phyloP scores from a whole-genome alignment of 2,329 filamentous ascomycete genomes.

The Ophiostoma himal-ulmi region DNA sequence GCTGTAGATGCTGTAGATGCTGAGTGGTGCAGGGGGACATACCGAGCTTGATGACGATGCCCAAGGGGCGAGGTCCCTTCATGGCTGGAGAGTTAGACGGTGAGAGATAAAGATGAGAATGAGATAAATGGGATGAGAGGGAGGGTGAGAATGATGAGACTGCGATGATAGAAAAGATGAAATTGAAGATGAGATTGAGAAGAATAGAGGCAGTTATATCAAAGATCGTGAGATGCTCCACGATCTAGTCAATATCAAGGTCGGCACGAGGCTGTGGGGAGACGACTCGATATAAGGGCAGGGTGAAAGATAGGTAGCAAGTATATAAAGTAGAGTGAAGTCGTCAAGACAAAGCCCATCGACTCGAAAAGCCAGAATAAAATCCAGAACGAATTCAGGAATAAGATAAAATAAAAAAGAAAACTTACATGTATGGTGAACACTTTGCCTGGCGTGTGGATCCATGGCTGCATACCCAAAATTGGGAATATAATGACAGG shows the following conservation, averaged over 20 bases:
- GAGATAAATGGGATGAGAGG: background rate
- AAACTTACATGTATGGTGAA: conserved; percentile 20
- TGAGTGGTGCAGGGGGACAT: conserved; percentile 32
- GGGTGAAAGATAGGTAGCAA: background rate
- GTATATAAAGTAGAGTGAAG: background rate
- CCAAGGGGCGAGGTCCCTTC: conserved; percentile 61
- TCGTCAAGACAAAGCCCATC: no score
- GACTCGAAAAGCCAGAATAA: background rate
- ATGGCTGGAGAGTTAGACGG: conserved; percentile 44
- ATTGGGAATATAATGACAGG: background rate
- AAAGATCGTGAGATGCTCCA: background rate
- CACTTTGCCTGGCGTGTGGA: conserved; percentile 22
- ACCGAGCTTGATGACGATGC: conserved; percentile 86
- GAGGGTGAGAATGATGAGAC: background rate
- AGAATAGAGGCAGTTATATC: background rate
- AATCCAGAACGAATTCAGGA: background rate
- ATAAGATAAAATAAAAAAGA: background rate
- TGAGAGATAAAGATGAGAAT: background rate
- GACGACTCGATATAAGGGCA: background rate
- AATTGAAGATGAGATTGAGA: background rate
- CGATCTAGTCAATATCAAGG: background rate
- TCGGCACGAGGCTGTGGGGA: background rate
- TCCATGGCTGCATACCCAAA: conserved; percentile 20
- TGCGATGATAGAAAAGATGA: background rate
- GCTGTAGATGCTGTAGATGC: no score